Evolutionary conservation across 441 rosid species (phyloP), one percentile per base, ranked within the genome.

Genomic region (Gossypium davidsonii): DNA sequence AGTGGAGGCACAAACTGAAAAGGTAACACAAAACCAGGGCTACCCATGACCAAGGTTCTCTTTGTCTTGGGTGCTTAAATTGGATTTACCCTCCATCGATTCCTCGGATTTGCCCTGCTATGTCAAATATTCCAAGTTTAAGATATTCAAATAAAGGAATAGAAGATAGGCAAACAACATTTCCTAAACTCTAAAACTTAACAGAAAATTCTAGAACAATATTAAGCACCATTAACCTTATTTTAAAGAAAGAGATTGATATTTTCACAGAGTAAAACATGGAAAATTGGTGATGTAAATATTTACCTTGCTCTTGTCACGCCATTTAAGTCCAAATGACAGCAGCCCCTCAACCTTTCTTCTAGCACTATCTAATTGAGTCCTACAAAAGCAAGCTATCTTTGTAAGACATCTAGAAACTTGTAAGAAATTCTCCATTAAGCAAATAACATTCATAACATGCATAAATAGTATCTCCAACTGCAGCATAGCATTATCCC

Each of bases 291-390:
- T 67, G 6, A 67, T 52, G 76, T 56, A 61, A 59, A 58, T 62
- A 61, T 66, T 78, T 79, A 87, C 98, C 98, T 91, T 93, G 85
- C 71, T 86, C 75, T 70, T 72, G 60, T 91, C 92, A 0, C 87
- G 92, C 97, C 96, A 92, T 18, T 90, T 89, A 70, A 90, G 85
- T 70, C 94, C 91, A 70, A 92, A 92, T 51, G 83, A 77, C 70
- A 88, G 44, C 65, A 91, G 72, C 51, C 93, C 81, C 44, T 28
- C 62, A n/a, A 76, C 73, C 82, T 78, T 86, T 83, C 81, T 86
- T 77, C 77, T 78, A 49, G 86, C 86, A 63, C 84, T 88, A 53
- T 87, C 93, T 68, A 20, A 80, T 23, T 53, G 70, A 70, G 81
- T 57, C 89, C 98, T 92, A 58, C 76, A 78, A 79, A 68, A 56